These are phyloP conservation scores for Geoglossum cookeanum DNA, from an alignment of 2,329 filamentous ascomycete species.

Conservation along the genomic window DNA sequence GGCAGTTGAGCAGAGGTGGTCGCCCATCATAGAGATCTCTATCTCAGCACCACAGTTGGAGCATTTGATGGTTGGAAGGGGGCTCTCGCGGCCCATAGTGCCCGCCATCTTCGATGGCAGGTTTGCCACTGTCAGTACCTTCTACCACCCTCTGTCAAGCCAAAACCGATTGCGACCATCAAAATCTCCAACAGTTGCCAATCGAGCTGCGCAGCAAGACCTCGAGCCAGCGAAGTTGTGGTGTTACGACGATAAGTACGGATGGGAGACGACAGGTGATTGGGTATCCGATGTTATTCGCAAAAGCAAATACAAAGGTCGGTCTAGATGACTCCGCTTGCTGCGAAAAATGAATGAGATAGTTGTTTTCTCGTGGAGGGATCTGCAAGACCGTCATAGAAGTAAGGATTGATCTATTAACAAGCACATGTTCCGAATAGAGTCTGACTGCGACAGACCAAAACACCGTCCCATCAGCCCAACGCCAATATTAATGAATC, in stretches of 20 bases:
- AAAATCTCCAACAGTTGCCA: neutral
- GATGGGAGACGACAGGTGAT: neutral
- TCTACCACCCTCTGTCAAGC: neutral
- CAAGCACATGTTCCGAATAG: neutral
- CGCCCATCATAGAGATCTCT: constrained; percentile 69
- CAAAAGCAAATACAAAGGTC: neutral
- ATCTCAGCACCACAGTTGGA: constrained; percentile 61
- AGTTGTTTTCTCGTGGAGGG: neutral
- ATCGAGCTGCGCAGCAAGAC: neutral
- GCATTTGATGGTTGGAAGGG: constrained; percentile 74
- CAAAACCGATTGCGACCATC: constrained; percentile 9
- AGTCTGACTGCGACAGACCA: neutral
- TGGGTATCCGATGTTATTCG: neutral
- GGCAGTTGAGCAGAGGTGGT: constrained; percentile 48
- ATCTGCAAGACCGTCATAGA: neutral
- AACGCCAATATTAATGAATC: neutral
- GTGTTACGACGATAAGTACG: neutral
- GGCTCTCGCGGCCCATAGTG: constrained; percentile 39
- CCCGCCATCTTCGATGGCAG: constrained; percentile 13
- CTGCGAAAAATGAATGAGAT: neutral
- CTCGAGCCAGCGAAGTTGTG: neutral
- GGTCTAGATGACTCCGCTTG: neutral
- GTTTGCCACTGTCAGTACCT: neutral
- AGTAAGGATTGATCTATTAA: neutral
- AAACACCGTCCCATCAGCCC: neutral